Percentiles rank a stretch among this genome's conserved stretches.
These are phyloP conservation scores for Russula brevipes DNA, from an alignment of 768 basidiomycete species.

Conservation along the genomic window DNA sequence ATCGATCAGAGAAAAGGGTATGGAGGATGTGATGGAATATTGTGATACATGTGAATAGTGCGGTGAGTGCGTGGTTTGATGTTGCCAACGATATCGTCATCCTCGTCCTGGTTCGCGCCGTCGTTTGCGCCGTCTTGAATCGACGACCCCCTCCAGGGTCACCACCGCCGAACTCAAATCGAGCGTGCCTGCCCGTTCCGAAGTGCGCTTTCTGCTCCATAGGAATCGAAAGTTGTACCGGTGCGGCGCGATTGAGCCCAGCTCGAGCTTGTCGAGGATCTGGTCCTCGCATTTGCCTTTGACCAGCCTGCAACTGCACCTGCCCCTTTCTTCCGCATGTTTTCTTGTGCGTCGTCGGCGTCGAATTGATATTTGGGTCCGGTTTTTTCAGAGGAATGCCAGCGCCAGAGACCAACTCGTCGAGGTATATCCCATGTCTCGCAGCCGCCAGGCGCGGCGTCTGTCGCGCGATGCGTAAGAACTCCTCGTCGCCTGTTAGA, in stretches of 20 bases:
- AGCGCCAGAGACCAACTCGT: constrained; percentile 64
- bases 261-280: constrained; percentile 21
- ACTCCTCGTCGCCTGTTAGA: constrained; percentile 52
- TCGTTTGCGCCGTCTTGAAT: no score
- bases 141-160: neutral
- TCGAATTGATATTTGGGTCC: neutral
- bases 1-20: no score
- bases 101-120: no score
- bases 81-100: no score
- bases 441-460: constrained; percentile 35
- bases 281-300: constrained; percentile 20
- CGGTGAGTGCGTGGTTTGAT: no score
- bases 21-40: no score
- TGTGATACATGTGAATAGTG: neutral
- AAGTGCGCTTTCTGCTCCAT: neutral
- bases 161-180: neutral
- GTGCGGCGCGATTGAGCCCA: constrained; percentile 15
- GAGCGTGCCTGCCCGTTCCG: constrained; percentile 10
- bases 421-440: constrained; percentile 45
- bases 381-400: constrained; percentile 31
- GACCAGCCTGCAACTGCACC: constrained; percentile 17
- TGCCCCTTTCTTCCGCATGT: neutral
- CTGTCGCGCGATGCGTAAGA: constrained; percentile 37
- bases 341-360: neutral
- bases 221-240: constrained; percentile 25